Evolutionary conservation across 495 filamentous ascomycete genomes (phyloP), one percentile per base, ranked within the genome.

Genomic region (Talaromyces wortmannii): DNA sequence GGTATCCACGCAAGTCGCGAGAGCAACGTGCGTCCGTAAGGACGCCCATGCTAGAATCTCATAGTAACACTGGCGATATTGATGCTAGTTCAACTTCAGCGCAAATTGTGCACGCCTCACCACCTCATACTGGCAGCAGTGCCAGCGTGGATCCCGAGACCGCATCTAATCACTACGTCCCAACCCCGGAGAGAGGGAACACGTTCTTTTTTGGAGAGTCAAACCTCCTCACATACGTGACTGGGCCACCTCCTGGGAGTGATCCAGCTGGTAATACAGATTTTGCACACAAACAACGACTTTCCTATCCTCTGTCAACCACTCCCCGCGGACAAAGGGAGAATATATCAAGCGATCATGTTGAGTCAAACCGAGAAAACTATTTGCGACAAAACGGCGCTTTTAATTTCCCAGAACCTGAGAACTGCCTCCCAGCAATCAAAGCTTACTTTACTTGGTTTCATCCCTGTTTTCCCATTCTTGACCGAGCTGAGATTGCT

Each of bases 391-490:
- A 63, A 4, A 62, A 70, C 31, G 68, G 71, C 17, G 70, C 70
- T 4, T 61, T 76, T 17, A 57, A 62, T 1, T 76, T 66, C 45
- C 71, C 71, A 0, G 62, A 67, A 12, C 55, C 59, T 5, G 53
- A 61, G 0, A 60, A 67, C 1, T 66, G 65, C 50, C 59, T 67
- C 6, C 52, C 57, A 1, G 59, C 71, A 13, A 50, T 76, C 4
- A 53, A 64, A 16, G 71, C 71, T 15, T 76, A 73, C 49, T 76
- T 76, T 52, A 63, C 66, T 30, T 74, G 73, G 71, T 70, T 76
- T 42, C 71, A 76, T 50, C 73, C 73, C 2, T 72, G 70, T 36
- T 76, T 74, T 42, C 73, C 70, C 0, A 67, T 74, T 43, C 42
- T 76, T 5, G 69, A 76, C 50, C 64, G 69, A 0, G 45, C 46